Evolutionary conservation across 306 rosid species (phyloP), one percentile per base, ranked within the genome.

Genomic region (Gastrolobium villosum): DNA sequence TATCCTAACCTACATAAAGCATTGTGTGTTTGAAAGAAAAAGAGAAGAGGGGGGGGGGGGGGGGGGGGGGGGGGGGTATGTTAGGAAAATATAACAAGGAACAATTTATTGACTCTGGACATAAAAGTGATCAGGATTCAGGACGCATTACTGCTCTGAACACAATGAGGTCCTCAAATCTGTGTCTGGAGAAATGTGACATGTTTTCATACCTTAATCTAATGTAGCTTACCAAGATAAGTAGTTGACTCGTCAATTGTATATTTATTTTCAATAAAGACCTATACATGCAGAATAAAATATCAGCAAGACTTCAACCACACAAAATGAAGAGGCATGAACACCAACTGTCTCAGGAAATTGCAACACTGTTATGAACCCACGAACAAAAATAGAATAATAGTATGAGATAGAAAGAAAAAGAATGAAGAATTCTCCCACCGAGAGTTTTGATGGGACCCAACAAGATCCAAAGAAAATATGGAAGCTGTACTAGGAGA

Each of bases 131-230:
- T 63, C 41, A 30, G 43, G 31, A 54, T 30, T 66, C 35, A 14
- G 59, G 48, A 65, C 0, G 10, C 39, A 41, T 14, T 3, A 15
- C 65, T n/a, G 37, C 44, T 76, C 65, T 10, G 54, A 37, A 28
- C 44, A 76, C 31, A 13, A 43, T 43, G 6, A 48, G n/a, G 62
- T 45, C 35, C 55, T 55, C 54, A 35, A 7, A 64, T 41, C 41
- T 64, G 31, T 49, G 6, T 70, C 63, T 26, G 8, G 35, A 64
- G 45, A 63, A 64, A 64, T 2, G 63, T 2, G 14, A 76, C 66
- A 76, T 54, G 69, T 30, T 67, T 77, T 44, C 75, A 55, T 43
- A 44, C 69, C 60, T 60, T 60, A 36, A 28, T 49, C 63, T 49
- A 10, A 68, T 46, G 57, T 45, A 44, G 20, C 45, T 13, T 32